Conservation (phyloP, 2,329 filamentous ascomycete species). For the Venturia pyrina region DNA sequence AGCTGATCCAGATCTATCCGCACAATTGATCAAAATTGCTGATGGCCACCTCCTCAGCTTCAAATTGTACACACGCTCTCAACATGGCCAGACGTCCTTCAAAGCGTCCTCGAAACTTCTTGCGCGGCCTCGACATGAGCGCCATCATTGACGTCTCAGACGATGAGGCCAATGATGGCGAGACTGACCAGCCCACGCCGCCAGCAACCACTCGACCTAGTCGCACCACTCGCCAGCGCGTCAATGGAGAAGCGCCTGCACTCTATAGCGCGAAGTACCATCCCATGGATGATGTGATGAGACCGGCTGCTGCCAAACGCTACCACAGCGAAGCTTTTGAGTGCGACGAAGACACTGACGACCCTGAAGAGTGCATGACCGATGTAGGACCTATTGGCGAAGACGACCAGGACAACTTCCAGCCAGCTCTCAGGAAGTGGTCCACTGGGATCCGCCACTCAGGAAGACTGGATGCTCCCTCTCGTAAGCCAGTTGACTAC, state of each 20-base stretch:
- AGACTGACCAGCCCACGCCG: not conserved
- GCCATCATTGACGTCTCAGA: not conserved
- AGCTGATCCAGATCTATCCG: not conserved
- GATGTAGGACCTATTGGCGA: not conserved
- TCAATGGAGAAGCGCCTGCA: not conserved
- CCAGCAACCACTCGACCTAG: not conserved
- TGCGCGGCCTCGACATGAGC: constrained; percentile 1
- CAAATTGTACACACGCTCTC: not conserved
- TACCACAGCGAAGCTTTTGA: not conserved
- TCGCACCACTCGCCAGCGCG: not conserved
- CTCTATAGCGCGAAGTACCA: constrained; percentile 2
- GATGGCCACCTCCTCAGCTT: not conserved
- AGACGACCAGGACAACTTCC: not conserved
- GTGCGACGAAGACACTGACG: not conserved
- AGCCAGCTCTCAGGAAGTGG: not conserved
- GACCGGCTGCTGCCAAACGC: not conserved
- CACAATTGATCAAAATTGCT: not conserved
- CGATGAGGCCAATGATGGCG: not conserved
- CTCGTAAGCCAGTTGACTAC: not conserved
- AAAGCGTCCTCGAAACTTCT: not conserved
- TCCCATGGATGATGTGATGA: constrained; percentile 7
- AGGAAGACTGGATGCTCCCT: not conserved
- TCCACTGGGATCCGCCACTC: constrained; percentile 4
- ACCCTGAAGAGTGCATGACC: not conserved
- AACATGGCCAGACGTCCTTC: not conserved